phyloP scores from a whole-genome alignment of 257 asterid species.

The Handroanthus guayacan region DNA sequence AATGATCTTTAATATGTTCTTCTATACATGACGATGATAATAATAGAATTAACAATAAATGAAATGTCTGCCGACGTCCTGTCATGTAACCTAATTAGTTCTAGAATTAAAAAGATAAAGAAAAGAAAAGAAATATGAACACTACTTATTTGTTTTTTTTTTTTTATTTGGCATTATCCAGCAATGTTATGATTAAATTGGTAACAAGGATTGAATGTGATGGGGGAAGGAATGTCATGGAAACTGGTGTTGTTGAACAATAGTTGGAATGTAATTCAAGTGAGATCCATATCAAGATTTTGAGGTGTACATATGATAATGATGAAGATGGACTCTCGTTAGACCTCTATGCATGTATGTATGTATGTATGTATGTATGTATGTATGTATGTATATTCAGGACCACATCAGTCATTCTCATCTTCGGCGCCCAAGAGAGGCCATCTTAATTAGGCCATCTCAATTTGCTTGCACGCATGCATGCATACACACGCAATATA shows the following conservation, averaged over 20 bases:
- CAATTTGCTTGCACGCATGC: background rate
- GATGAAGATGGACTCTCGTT: constrained; percentile 32
- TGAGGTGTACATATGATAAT: constrained; percentile 17
- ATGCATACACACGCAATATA: background rate
- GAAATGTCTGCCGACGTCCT: background rate
- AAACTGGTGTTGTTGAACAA: constrained; percentile 36
- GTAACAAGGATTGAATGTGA: constrained; percentile 49
- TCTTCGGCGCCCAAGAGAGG: constrained; percentile 8
- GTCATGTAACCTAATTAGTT: background rate
- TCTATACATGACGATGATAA: background rate
- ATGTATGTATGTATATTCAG: constrained; percentile 20
- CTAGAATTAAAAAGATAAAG: background rate
- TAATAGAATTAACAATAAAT: background rate
- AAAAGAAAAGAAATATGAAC: no score
- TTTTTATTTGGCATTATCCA: background rate
- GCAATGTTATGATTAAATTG: constrained; percentile 41
- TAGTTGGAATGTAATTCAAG: constrained; percentile 37
- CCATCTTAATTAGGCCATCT: constrained; percentile 17
- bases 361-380: background rate
- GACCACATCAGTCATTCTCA: constrained; percentile 40
- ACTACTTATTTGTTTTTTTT: background rate
- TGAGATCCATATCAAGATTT: constrained; percentile 31
- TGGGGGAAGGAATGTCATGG: constrained; percentile 54
- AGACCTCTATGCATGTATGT: no score
- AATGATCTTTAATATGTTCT: no score